Evolutionary conservation across 352 stramenopile genomes (phyloP).

Genomic region (Thraustotheca clavata): DNA sequence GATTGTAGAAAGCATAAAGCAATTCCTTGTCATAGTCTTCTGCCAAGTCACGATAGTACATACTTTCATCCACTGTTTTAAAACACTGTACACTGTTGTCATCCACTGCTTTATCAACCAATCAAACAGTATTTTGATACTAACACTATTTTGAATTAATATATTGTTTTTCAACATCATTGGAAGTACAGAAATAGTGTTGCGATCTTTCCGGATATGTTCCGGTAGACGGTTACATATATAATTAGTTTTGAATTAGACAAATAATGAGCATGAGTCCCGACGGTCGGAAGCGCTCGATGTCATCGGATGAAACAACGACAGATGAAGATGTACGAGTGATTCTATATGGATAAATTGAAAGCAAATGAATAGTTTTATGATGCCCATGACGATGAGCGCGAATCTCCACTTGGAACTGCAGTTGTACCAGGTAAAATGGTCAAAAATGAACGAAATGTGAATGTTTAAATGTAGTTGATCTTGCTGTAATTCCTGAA

Average conservation of each 20-base stretch:
- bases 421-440: background rate
- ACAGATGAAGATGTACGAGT: conserved; percentile 53
- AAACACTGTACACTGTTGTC: no score
- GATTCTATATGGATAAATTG: background rate
- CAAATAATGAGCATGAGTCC: no score
- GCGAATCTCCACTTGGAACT: conserved; percentile 2
- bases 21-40: background rate
- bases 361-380: conserved; percentile 40
- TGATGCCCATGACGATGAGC: conserved; percentile 50
- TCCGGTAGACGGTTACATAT: no score
- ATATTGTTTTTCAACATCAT: no score
- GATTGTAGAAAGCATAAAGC: background rate
- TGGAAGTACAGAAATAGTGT: no score
- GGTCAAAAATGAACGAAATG: background rate
- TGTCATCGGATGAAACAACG: conserved; percentile 40
- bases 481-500: background rate
- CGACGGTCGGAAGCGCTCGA: background rate
- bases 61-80: no score
- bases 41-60: background rate
- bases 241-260: no score
- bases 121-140: no score
- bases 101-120: no score
- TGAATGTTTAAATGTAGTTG: background rate
- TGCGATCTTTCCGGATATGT: no score
- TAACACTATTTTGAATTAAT: no score